Conservation (phyloP, 2,329 filamentous ascomycete genomes). For the Elsinoe fawcettii region DNA sequence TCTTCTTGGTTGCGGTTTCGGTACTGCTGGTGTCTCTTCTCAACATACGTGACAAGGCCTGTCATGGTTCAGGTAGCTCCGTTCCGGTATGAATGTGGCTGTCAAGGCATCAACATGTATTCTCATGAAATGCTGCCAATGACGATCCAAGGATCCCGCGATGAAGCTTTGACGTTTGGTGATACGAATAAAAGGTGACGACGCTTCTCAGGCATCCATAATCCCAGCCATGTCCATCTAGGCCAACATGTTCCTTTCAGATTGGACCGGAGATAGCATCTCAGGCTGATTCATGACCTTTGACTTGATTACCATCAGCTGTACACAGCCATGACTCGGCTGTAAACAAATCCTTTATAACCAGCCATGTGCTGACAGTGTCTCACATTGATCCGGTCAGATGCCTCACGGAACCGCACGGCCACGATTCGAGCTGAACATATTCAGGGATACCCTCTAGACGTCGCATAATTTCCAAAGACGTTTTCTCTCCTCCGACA, state of each 20-base stretch:
- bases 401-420: conserved; percentile 1
- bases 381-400: conserved; percentile 12
- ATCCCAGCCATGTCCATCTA: conserved; percentile 7
- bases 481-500: not conserved
- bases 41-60: not conserved
- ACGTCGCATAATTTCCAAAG: not conserved
- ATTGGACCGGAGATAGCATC: not conserved
- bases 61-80: not conserved
- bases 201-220: conserved; percentile 9
- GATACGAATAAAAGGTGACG: not conserved
- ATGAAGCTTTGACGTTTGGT: not conserved
- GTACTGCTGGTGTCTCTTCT: not conserved
- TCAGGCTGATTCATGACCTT: not conserved
- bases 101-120: not conserved
- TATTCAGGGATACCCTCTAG: not conserved
- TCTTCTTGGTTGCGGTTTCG: not conserved
- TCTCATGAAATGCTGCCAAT: not conserved
- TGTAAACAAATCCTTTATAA: not conserved
- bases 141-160: not conserved
- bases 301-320: not conserved
- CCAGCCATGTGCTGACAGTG: conserved; percentile 12
- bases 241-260: not conserved
- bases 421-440: conserved; percentile 3
- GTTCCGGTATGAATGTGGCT: not conserved
- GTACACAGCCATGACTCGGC: not conserved